Evolutionary conservation across 176 grass and related monocot species (phyloP), one percentile per base, ranked within the genome.

Genomic region (Thinopyrum elongatum): DNA sequence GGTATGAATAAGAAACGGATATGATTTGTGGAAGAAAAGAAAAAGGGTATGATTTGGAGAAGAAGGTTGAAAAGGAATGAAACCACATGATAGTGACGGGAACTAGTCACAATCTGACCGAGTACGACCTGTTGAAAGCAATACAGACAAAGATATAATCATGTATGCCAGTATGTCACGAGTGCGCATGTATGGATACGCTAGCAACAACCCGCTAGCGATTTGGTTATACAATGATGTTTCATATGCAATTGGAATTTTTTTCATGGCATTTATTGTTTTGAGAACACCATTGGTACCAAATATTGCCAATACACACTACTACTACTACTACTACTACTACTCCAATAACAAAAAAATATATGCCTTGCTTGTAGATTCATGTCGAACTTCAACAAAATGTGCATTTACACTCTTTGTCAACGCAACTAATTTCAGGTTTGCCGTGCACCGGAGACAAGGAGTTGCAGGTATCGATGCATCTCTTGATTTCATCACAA

Each of bases 401-500:
- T 5, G 23, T 49, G 72, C 72, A 75, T 47, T 10, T 75, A 41
- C 42, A 75, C 17, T 49, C 14, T 29, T 25, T 26, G 7, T 75
- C 41, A 49, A 3, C 42, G 47, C 72, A 75, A 75, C 72, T 49
- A 29, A 75, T 75, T 13, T 29, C 25, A 17, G 72, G 42, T 42
- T 75, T 49, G 72, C 41, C 3, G 17, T 3, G 72, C 7, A 42
- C 25, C 2, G 36, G 9, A 10, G 39, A 74, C 13, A 75, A 29
- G 12, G 23, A 75, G 72, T 75, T 49, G 72, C 72, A 75, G 4
- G 42, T 75, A 42, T 75, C 41, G 28, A 51, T 1, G 3, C 72
- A 75, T 75, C 25, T 51, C 72, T 49, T 49, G 41, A 75, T 75
- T 49, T 75, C 42, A 49, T 49, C 72, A 75, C 72, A 75, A 19